These are phyloP conservation scores for Biscutella auriculata DNA, from an alignment of 441 rosid genomes.

Conservation along the genomic window DNA sequence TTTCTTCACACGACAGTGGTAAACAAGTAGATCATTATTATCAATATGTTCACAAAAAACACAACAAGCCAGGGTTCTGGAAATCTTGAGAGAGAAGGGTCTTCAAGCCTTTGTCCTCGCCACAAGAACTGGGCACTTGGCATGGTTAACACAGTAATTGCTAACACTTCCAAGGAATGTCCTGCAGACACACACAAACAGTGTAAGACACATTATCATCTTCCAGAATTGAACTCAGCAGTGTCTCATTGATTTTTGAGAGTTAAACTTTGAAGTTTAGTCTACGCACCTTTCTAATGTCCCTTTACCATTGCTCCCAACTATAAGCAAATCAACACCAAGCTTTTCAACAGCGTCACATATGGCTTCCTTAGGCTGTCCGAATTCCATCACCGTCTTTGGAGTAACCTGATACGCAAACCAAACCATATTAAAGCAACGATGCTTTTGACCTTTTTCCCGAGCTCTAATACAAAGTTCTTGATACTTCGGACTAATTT, in stretches of 20 bases:
- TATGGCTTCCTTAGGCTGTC: slow-evolving; percentile 47
- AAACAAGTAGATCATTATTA: slow-evolving; percentile 1
- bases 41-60: slow-evolving; percentile 1
- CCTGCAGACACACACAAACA: slow-evolving; percentile 20
- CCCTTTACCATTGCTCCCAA: slow-evolving; percentile 65
- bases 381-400: slow-evolving; percentile 35
- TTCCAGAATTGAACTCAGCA: not conserved
- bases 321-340: slow-evolving; percentile 34
- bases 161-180: slow-evolving; percentile 48
- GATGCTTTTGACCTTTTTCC: not conserved
- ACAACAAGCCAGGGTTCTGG: not conserved
- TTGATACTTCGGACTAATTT: not conserved
- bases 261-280: not conserved
- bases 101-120: slow-evolving; percentile 28
- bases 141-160: slow-evolving; percentile 35
- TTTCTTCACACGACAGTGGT: not conserved
- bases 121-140: slow-evolving; percentile 42
- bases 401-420: slow-evolving; percentile 33
- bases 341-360: slow-evolving; percentile 57
- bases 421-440: not conserved
- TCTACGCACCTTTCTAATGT: slow-evolving; percentile 44
- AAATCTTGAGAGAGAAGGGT: not conserved
- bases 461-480: not conserved
- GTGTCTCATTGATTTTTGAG: not conserved
- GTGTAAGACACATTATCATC: not conserved